Conservation (phyloP, 2,329 filamentous ascomycete genomes). For the Shiraia bambusicola region DNA sequence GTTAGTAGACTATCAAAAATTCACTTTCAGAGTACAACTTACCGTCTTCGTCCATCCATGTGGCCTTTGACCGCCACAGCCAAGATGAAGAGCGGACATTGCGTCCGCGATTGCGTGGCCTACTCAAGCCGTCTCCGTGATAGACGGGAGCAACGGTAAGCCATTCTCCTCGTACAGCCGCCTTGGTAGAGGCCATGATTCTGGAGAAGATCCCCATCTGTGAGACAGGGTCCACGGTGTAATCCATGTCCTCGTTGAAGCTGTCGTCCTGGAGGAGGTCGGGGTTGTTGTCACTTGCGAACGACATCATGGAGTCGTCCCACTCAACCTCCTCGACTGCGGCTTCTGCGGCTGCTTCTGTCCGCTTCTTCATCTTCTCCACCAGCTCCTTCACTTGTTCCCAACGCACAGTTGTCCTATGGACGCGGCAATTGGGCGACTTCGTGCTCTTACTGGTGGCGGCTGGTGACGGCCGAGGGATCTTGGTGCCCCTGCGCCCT, state of each 20-base stretch:
- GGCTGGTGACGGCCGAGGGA: not conserved
- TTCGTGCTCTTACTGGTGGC: not conserved
- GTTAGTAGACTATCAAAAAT: no score
- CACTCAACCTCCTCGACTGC: not conserved
- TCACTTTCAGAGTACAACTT: no score
- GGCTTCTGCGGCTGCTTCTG: not conserved
- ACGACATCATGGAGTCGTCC: constrained; percentile 2
- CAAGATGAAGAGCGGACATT: no score
- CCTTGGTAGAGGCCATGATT: not conserved
- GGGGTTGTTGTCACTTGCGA: constrained; percentile 2
- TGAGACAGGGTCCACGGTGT: not conserved
- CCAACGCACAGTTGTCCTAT: not conserved
- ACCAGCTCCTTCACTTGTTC: not conserved
- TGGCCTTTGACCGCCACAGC: no score
- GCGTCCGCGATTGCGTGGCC: no score
- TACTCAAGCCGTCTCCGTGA: no score
- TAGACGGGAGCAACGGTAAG: not conserved
- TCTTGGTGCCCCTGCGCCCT: not conserved
- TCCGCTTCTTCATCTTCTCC: not conserved
- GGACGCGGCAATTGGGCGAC: not conserved
- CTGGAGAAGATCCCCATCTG: not conserved
- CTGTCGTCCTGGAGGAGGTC: constrained; percentile 10
- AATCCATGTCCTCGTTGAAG: constrained; percentile 7
- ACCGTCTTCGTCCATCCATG: no score
- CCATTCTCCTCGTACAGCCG: not conserved